phyloP scores from a whole-genome alignment of 768 basidiomycete genomes.

The Trametes elegans region DNA sequence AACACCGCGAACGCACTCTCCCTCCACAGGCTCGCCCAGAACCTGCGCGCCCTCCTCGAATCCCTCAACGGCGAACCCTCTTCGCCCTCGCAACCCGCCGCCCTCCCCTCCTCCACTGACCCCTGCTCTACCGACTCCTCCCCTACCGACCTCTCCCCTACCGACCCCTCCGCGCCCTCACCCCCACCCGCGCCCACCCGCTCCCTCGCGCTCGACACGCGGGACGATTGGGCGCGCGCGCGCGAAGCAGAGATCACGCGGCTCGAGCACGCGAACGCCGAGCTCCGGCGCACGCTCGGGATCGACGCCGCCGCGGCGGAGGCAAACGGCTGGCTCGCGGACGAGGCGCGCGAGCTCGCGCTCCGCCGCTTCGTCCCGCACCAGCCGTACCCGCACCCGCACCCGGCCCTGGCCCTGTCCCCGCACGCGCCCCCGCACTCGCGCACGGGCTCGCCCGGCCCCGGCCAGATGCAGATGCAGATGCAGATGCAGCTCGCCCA shows the following conservation, averaged over 20 bases:
- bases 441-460: too few species aligned
- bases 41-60: constrained; percentile 69
- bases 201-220: constrained; percentile 41
- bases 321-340: constrained; percentile 47
- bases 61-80: constrained; percentile 63
- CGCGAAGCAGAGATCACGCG: constrained; percentile 85
- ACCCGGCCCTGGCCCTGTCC: constrained; percentile 8
- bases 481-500: constrained; percentile 16
- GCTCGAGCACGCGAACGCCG: constrained; percentile 79
- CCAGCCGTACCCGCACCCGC: constrained; percentile 5
- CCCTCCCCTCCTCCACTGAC: neutral
- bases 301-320: constrained; percentile 62
- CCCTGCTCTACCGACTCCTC: neutral
- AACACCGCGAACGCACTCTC: constrained; percentile 62
- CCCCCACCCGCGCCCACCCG: constrained; percentile 39
- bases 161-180: constrained; percentile 24
- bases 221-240: constrained; percentile 83
- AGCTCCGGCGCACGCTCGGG: constrained; percentile 69
- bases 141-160: neutral
- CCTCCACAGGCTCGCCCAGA: constrained; percentile 67
- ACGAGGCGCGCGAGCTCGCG: constrained; percentile 42
- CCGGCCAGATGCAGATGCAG: neutral
- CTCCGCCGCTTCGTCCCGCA: constrained; percentile 18
- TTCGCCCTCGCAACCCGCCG: neutral
- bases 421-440: neutral